Base-by-base conservation (phyloP, 495 filamentous ascomycete genomes). In the Talaromyces borbonicus region DNA sequence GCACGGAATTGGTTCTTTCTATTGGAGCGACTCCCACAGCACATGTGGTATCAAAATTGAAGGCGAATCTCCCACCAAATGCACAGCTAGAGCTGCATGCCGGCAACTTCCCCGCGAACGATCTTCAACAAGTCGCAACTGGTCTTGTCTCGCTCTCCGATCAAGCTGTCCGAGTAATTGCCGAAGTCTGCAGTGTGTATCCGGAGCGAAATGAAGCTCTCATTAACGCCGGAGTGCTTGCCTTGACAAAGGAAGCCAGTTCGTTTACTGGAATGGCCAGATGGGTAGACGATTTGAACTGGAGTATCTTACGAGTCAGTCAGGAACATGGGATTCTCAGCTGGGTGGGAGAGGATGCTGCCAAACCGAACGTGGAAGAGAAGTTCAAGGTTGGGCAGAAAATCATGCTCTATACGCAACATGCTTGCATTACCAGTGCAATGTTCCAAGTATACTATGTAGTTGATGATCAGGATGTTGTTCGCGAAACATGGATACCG, bases 321-420 rank as follows among this genome's bases (percentile, higher is more conserved):
- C 81, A 85, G 59, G 81, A 85, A 56, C 81, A 84, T 61, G 81
- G 79, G 0, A 73, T 83, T 42, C 50, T 85, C 48, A 43, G 54
- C 3, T 53, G 49, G 46, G 46, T 46, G 9, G 48, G 46, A 8
- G 49, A 41, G 12, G 22, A 23, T 8, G 26, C 44, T 7, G 44
- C 40, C 14, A 54, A 49, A 14, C 27, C 40, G 29, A 35, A 24
- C 36, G 49, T 49, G 1, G 56, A 49, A 20, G 43, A 49, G 32
- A 36, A 24, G 14, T 63, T 63, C 23, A 40, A 25, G 43, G 54
- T 63, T 14, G 60, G 60, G 1, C 48, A 60, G 22, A 58, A 57
- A 38, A 56, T 63, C 19, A 25, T 54, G 20, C 42, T 63, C 14
- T 56, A 54, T 39, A 50, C 49, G 15, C 58, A 60, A 38, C 60